Conservation (phyloP, 108 stramenopile genomes). For the Skeletonema grethae region DNA sequence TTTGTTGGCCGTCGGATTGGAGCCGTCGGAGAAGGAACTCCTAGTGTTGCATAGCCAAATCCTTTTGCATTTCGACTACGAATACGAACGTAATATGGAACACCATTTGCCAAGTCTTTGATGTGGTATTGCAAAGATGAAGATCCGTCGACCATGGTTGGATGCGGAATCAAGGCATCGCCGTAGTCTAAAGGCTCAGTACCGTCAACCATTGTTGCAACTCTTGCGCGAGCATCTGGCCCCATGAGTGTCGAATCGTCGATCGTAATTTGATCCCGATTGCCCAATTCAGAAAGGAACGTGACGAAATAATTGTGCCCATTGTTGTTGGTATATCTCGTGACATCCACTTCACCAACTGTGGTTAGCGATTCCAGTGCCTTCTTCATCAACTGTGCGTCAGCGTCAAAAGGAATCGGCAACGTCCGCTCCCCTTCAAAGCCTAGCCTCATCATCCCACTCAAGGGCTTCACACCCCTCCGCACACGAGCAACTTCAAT, state of each 20-base stretch:
- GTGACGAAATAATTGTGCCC: slow-evolving; percentile 87
- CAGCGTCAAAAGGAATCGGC: slow-evolving; percentile 64
- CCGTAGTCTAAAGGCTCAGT: slow-evolving; percentile 52
- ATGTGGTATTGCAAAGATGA: slow-evolving; percentile 35
- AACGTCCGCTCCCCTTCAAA: slow-evolving; percentile 62
- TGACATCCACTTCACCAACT: slow-evolving; percentile 71
- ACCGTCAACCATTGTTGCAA: slow-evolving; percentile 62
- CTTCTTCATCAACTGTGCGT: slow-evolving; percentile 58
- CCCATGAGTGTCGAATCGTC: slow-evolving; percentile 73
- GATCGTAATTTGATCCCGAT: slow-evolving; percentile 53
- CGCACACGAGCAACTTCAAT: slow-evolving; percentile 51
- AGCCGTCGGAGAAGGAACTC: slow-evolving; percentile 45
- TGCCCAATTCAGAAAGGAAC: slow-evolving; percentile 55
- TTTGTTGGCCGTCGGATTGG: slow-evolving; percentile 58
- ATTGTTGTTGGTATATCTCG: slow-evolving; percentile 69
- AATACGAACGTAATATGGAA: slow-evolving; percentile 55
- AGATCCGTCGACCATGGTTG: background rate
- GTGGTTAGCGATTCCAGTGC: slow-evolving; percentile 66
- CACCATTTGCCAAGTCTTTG: slow-evolving; percentile 50
- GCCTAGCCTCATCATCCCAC: slow-evolving; percentile 72
- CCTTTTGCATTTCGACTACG: slow-evolving; percentile 65
- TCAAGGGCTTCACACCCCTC: slow-evolving; percentile 68
- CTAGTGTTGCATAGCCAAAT: slow-evolving; percentile 40
- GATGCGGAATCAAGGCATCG: slow-evolving; percentile 11
- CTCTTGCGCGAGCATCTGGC: slow-evolving; percentile 63